Base-by-base conservation (phyloP, 805 yeast genomes). In the Saccharomycodes ludwigii region DNA sequence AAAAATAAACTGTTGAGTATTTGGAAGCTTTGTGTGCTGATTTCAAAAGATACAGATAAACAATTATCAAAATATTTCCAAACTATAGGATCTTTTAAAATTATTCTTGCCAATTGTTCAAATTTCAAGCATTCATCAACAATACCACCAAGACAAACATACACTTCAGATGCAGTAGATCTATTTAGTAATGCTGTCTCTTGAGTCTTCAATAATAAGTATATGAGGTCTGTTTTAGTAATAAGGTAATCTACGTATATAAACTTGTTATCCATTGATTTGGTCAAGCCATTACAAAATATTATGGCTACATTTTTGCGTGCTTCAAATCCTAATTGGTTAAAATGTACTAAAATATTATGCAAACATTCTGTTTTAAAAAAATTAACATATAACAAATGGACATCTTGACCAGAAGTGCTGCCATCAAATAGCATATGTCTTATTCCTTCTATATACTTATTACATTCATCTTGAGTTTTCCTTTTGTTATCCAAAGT, bases 181-280 rank as follows among this genome's bases (percentile, higher is more conserved):
- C 39, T 44, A 22, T 36, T 37, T 20, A 43, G 43, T 28, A 52
- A 35, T 3, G 73, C 68, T 24, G 65, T 48, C 42, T 84, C 94
- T 3, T 91, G 86, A 2, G 84, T 80, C 34, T 63, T 66, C 46
- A 86, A 59, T 38, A 91, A 65, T 18, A 67, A 42, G 20, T 64
- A 61, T 23, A 91, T 52, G 3, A 83, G 68, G 37, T 71, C 74
- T 5, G 91, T 85, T 36, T 73, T 69, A 17, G 69, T 54, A 12
- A 78, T 54, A 24, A 91, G 54, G 52, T 85, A 82, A 47, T 88
- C 95, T 13, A 84, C 86, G 1, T 95, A 83, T 12, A 95, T 95
- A 6, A 77, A 70, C 42, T 84, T 69, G 42, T 64, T 70, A 26
- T 84, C 88, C 23, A 75, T 71, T 40, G 77, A 79, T 32, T 94